Evolutionary conservation across 345 rosid genomes (phyloP), one percentile per base, ranked within the genome.

Genomic region (Murraya paniculata): DNA sequence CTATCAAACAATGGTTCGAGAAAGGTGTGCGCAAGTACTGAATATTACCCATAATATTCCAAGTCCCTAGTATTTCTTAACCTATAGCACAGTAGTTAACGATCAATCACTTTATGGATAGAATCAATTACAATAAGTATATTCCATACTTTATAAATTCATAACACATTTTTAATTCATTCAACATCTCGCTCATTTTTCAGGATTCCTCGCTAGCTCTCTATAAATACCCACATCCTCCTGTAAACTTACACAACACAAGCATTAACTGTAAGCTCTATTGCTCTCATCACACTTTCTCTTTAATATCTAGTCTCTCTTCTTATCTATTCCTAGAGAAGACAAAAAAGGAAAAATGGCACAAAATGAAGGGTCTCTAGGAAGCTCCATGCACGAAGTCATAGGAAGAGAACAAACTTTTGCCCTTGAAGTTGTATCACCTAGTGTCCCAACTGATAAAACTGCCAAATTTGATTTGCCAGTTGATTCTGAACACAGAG

Each of bases 401-500:
- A 88, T 96, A 4, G 96, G 91, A 14, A 81, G 82, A 45, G 96
- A 91, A 75, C 93, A 89, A 80, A 80, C 84, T 16, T 88, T 90
- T 59, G 91, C 96, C 66, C 85, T 92, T n/a, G 89, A 90, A 0
- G 94, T 92, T 16, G 81, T 85, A 1, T 89, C 95, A 39, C 85
- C 97, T 0, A 71, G 38, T 0, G 94, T 88, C 55, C 93, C 97
- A 6, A 83, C 93, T 2, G 98, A 91, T 38, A 48, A 83, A 19
- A 80, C 93, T 4, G 91, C 91, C 6, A 90, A 90, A 33, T 91
- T 95, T 45, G 87, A 57, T 3, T 76, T 91, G 13, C 95, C 98
- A 0, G 94, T 95, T 7, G 94, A 95, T 80, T 91, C 97, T 5
- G 98, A 95, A 78, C 98, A 93, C 79, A 91, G 91, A 64, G 95